Base-by-base conservation (phyloP, 148 eudicot genomes). In the Polygonum maritimum region DNA sequence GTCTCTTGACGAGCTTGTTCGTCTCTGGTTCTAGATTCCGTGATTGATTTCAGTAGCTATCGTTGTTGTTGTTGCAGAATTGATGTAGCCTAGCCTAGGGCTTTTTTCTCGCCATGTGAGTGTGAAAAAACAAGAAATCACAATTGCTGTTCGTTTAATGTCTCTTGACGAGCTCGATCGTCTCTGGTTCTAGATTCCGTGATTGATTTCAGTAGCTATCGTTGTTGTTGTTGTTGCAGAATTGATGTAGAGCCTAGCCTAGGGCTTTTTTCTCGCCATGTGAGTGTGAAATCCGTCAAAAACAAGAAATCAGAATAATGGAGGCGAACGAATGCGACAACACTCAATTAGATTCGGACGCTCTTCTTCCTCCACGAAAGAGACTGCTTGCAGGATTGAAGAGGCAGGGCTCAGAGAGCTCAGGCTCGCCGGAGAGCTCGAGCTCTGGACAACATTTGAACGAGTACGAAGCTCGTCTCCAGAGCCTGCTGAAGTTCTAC, bases 331-430 rank as follows among this genome's bases (percentile, higher is more conserved):
- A 80, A 39, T 85, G 86, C 76, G 92, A 86, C 75, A 49, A 78
- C 22, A 85, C 83, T 85, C 87, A 87, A 54, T 48, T 86, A 79
- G 96, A 90, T 74, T 78, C 89, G 2, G 93, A 92, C 79, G 89
- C 88, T 52, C 90, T 85, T 78, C 86, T 94, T 83, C 98, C 97
- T 19, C 98, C 98, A 35, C 91, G 95, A 47, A 94, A 94, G 80
- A 88, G 98, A 65, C 86, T 90, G 57, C 84, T 94, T 33, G 97
- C 92, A 0, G 95, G 93, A 49, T 71, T 90, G 78, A 94, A 88
- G 84, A 94, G 86, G 63, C 97, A 87, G 76, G 89, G 79, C 77
- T 83, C 80, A 0, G 90, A 87, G 88, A 83, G 76, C 5, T 57
- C 55, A 18, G 55, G 18, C 16, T 83, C 85, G 9, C 75, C 15